Base-by-base conservation (phyloP, 192 early-diverging fungal species). In the Dispira simplex region DNA sequence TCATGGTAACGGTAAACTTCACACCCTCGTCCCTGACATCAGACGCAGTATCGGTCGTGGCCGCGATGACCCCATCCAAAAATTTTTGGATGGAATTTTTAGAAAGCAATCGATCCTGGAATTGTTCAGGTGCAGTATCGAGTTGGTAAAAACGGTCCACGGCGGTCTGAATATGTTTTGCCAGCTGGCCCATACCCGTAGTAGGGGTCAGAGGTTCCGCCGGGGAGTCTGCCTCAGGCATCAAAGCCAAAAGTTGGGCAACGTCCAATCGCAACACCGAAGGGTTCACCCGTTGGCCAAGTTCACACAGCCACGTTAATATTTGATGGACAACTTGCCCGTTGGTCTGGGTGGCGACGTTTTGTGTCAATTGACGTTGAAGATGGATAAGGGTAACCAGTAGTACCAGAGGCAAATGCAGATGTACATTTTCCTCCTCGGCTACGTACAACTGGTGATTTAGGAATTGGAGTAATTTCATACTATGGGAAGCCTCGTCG, bases 341-440 rank as follows among this genome's bases (percentile, higher is more conserved):
- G n/a, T 18, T 51, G 49, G 49, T 51, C 2, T 51, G n/a, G 49
- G 49, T 51, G 8, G 23, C 49, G 49, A 43, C 69, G 67, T 13
- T 39, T 39, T 39, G 32, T 39, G 32, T 39, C 32, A 39, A 39
- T 39, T 39, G 32, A 39, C 32, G 32, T 39, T 39, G 32, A 39
- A 39, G 32, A 6, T 39, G 32, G 32, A 39, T 39, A 39, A 88
- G 65, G 12, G 87, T 59, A 8, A 77, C 74, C 28, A 82, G 75
- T 56, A 91, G 59, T 23, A 90, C 80, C 67, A 92, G 75, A 0
- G 93, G 91, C 2, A 93, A 62, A 67, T 96, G 93, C 46, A 93
- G 77, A 27, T 84, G 85, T 53, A 82, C 77, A 39, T 83, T 83
- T 28, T 93, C 90, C 14, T 93, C 91, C 44, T 93, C 91, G 46